Percentiles rank a stretch among this genome's conserved stretches.
Conservation (phyloP, 1,284 basidiomycete species). For the Austropuccinia psidii region DNA sequence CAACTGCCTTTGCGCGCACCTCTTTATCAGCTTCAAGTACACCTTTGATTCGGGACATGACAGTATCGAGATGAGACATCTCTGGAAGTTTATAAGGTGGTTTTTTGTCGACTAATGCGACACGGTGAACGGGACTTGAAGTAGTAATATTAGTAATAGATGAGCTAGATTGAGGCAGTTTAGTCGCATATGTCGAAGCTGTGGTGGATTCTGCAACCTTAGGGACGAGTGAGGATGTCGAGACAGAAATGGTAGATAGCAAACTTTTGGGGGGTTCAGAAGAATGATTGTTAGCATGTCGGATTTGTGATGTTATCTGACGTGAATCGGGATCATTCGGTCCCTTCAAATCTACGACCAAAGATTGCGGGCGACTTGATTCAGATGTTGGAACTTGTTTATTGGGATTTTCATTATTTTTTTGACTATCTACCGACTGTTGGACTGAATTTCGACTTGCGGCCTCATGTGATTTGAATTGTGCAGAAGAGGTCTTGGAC, state of each 20-base stretch:
- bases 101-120: constrained; percentile 10
- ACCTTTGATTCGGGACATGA: constrained; percentile 37
- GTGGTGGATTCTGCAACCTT: neutral
- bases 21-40: constrained; percentile 35
- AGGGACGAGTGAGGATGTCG: neutral
- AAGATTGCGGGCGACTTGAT: neutral
- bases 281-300: neutral
- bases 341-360: neutral
- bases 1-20: constrained; percentile 20
- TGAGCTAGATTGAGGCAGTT: neutral
- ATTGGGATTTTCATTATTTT: neutral
- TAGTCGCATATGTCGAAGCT: neutral
- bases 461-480: neutral
- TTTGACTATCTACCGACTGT: neutral
- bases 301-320: constrained; percentile 19
- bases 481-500: neutral
- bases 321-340: constrained; percentile 4
- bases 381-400: neutral
- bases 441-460: constrained; percentile 3
- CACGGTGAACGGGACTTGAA: neutral
- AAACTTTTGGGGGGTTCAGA: neutral
- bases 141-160: neutral
- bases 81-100: constrained; percentile 24
- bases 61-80: constrained; percentile 35
- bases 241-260: too few species aligned